phyloP scores from a whole-genome alignment of 2,329 filamentous ascomycete species.

The Daldinia sp. region DNA sequence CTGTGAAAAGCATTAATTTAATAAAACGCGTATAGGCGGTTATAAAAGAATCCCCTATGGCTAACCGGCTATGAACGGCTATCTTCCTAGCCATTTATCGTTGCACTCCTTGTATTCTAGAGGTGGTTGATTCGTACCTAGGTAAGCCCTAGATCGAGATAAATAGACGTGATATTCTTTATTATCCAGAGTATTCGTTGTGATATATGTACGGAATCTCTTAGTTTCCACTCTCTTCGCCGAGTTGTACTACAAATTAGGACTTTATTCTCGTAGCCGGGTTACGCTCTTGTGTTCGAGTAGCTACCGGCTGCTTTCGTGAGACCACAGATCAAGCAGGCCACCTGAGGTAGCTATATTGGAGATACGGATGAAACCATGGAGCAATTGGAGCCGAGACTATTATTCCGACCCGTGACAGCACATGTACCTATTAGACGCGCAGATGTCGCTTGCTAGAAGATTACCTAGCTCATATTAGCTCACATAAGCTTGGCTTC shows the following conservation, averaged over 20 bases:
- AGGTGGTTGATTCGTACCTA: background rate
- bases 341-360: background rate
- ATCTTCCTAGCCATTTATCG: background rate
- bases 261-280: background rate
- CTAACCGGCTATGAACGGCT: background rate
- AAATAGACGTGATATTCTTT: background rate
- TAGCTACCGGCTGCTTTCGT: background rate
- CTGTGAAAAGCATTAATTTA: background rate
- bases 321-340: background rate
- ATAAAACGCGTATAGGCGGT: background rate
- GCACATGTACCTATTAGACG: background rate
- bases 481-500: conserved; percentile 10
- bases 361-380: background rate
- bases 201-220: background rate
- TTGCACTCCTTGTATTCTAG: background rate
- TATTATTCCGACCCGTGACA: conserved; percentile 2
- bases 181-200: background rate
- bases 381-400: conserved; percentile 11
- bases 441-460: conserved; percentile 2
- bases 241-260: background rate
- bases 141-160: background rate
- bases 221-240: background rate
- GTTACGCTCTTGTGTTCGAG: background rate
- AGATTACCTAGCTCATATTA: no score
- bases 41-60: background rate